Conservation (phyloP, 768 basidiomycete genomes). For the Amanita brunnescens region DNA sequence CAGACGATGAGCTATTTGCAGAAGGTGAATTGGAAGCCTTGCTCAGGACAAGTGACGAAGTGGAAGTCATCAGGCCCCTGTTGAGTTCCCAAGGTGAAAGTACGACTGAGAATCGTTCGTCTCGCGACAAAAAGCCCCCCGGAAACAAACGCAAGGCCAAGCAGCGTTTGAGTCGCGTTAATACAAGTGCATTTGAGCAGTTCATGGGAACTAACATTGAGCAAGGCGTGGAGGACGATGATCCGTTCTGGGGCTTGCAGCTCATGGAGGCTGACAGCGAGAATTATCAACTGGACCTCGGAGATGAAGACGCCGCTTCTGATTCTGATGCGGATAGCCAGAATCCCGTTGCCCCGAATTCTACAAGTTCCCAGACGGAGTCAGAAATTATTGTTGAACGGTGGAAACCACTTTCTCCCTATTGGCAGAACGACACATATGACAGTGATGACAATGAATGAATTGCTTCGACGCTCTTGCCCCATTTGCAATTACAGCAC, state of each 20-base stretch:
- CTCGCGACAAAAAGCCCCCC: conserved; percentile 7
- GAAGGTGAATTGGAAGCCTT: conserved; percentile 60
- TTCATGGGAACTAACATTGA: conserved; percentile 5
- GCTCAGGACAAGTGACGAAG: conserved; percentile 46
- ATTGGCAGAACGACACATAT: not conserved
- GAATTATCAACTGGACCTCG: not conserved
- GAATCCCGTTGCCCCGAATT: not conserved
- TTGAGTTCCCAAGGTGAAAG: conserved; percentile 21
- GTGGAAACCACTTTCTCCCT: conserved; percentile 7
- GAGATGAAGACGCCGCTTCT: not conserved
- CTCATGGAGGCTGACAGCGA: conserved; percentile 9
- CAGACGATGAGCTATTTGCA: conserved; percentile 65
- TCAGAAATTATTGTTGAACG: conserved; percentile 1
- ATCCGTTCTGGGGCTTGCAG: conserved; percentile 3
- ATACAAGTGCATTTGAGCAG: conserved; percentile 5
- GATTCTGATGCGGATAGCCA: not conserved
- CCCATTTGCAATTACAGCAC: not conserved
- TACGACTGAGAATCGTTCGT: conserved; percentile 7
- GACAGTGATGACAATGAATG: not conserved
- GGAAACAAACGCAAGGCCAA: not conserved
- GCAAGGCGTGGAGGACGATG: not conserved
- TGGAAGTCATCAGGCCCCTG: conserved; percentile 28
- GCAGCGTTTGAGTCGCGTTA: not conserved
- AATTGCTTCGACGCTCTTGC: not conserved
- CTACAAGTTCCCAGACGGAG: not conserved